A percentile compares a stretch with the other conserved stretches of the same genome.
phyloP scores from a whole-genome alignment of 768 basidiomycete genomes.

The Thelephora aurantiotincta region DNA sequence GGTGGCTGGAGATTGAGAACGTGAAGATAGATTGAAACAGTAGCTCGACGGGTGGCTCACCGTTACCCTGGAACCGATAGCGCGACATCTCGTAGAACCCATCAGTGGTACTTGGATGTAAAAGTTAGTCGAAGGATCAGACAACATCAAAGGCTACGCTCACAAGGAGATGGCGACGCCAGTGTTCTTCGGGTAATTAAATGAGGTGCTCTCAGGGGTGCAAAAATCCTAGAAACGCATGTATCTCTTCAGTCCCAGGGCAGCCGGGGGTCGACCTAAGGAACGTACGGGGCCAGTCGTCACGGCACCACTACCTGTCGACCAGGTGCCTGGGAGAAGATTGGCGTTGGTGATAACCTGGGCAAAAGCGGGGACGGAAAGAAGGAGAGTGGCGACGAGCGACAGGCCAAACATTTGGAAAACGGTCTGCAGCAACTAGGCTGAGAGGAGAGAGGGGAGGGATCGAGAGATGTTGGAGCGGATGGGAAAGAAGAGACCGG shows the following conservation, averaged over 20 bases:
- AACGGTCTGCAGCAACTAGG: slow-evolving; percentile 3
- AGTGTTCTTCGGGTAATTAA: slow-evolving; percentile 73
- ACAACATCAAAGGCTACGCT: slow-evolving; percentile 17
- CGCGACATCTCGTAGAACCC: slow-evolving; percentile 82
- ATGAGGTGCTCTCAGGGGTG: slow-evolving; percentile 68
- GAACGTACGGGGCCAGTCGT: slow-evolving; percentile 68
- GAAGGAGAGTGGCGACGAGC: slow-evolving; percentile 16
- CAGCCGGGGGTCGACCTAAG: neutral
- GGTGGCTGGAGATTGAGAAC: slow-evolving; percentile 33
- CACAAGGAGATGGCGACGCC: slow-evolving; percentile 88
- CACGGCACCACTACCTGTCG: slow-evolving; percentile 63
- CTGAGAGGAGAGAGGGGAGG: neutral
- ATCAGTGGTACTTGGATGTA: slow-evolving; percentile 41
- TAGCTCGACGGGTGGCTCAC: slow-evolving; percentile 23
- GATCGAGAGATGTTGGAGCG: slow-evolving; percentile 3
- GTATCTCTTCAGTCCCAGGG: neutral
- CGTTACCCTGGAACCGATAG: slow-evolving; percentile 83
- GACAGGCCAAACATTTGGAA: slow-evolving; percentile 12
- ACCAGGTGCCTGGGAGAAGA: slow-evolving; percentile 70
- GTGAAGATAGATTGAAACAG: neutral
- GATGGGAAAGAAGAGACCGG: slow-evolving; percentile 1
- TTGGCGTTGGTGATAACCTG: slow-evolving; percentile 48
- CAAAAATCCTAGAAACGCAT: slow-evolving; percentile 52
- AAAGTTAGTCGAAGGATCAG: neutral
- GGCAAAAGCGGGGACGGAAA: slow-evolving; percentile 15